Conservation (phyloP, 192 early-diverging fungal genomes). For the Glomus cerebriforme region DNA sequence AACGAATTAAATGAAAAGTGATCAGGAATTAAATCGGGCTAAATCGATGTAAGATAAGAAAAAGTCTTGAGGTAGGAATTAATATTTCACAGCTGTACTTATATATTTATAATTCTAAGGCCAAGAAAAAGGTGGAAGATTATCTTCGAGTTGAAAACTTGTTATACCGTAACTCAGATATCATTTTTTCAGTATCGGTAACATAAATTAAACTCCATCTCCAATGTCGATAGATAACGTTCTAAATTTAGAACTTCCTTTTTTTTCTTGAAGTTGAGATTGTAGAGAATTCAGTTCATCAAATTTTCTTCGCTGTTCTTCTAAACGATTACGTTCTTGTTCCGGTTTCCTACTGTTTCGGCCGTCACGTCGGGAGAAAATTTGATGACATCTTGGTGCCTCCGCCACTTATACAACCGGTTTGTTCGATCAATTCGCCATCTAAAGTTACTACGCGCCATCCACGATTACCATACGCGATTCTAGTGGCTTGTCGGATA, state of each 20-base stretch:
- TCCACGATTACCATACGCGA: slow-evolving; percentile 83
- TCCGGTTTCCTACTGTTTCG: slow-evolving; percentile 60
- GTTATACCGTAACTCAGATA: slow-evolving; percentile 58
- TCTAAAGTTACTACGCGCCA: slow-evolving; percentile 93
- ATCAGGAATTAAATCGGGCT: slow-evolving; percentile 77
- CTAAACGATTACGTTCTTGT: slow-evolving; percentile 59
- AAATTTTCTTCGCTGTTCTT: slow-evolving; percentile 55
- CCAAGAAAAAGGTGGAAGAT: slow-evolving; percentile 77
- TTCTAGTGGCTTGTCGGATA: slow-evolving; percentile 80
- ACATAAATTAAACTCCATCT: too few relatives aligned
- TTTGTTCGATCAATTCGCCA: slow-evolving; percentile 87
- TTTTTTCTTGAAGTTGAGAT: slow-evolving; percentile 52
- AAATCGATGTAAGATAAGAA: slow-evolving; percentile 54
- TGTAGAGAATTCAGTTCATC: too few relatives aligned
- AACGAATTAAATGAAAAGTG: slow-evolving; percentile 73
- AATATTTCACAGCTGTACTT: background rate
- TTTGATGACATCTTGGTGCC: slow-evolving; percentile 77
- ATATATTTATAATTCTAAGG: slow-evolving; percentile 37
- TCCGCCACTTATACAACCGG: slow-evolving; percentile 94
- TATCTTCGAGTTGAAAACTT: slow-evolving; percentile 85
- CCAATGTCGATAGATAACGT: slow-evolving; percentile 63
- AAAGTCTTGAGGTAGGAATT: too few relatives aligned
- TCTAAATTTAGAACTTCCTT: slow-evolving; percentile 63
- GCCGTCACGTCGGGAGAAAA: too few relatives aligned
- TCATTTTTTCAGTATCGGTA: slow-evolving; percentile 67